Evolutionary conservation across 1,139 yeast species (phyloP).

Genomic region (Candida frijolesensis): DNA sequence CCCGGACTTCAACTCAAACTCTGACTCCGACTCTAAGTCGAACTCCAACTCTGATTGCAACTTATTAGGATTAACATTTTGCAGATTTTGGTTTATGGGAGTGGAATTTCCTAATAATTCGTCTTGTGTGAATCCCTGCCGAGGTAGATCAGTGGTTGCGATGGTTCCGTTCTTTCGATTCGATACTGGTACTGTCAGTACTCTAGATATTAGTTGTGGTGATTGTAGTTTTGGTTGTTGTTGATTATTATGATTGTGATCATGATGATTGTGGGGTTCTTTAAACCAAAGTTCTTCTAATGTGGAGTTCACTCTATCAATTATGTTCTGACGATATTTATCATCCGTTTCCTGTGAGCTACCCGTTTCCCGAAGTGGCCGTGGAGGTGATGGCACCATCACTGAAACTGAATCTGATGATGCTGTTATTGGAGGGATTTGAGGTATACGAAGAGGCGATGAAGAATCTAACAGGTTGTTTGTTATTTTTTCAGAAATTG

Average conservation of each 20-base stretch:
- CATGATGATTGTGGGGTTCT: background rate
- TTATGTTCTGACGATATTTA: slow-evolving; percentile 10
- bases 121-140: background rate
- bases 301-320: slow-evolving; percentile 17
- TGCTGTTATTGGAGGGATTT: background rate
- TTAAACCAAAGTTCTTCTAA: slow-evolving; percentile 11
- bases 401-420: background rate
- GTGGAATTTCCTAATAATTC: slow-evolving; percentile 1
- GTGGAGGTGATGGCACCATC: background rate
- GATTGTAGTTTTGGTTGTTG: background rate
- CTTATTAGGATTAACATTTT: background rate
- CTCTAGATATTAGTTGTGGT: background rate
- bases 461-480: background rate
- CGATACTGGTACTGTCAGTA: background rate
- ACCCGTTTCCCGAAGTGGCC: too few species aligned
- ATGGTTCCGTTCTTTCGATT: background rate
- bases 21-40: too few species aligned
- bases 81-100: background rate
- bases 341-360: background rate
- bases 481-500: background rate
- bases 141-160: background rate
- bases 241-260: background rate
- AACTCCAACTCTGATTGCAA: too few species aligned
- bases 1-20: too few species aligned
- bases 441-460: background rate